Percentiles rank a stretch among this genome's conserved stretches.
phyloP scores from a whole-genome alignment of 768 basidiomycete genomes.

The Mycena maculata region DNA sequence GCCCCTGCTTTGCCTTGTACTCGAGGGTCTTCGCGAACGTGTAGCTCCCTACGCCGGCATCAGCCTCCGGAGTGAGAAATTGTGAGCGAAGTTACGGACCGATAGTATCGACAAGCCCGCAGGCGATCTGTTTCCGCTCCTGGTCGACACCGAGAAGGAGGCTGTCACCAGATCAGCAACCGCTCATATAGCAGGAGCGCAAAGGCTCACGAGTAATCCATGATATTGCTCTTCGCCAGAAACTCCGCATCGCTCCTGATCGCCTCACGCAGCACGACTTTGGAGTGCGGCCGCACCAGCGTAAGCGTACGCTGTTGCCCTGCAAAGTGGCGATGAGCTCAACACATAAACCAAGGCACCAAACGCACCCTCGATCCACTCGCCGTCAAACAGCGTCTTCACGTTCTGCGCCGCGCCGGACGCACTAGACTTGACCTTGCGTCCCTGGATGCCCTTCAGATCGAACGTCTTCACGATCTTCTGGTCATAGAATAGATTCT shows the following conservation, averaged over 20 bases:
- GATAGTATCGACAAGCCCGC: conserved; percentile 88
- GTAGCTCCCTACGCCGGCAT: conserved; percentile 71
- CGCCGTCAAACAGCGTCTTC: conserved; percentile 81
- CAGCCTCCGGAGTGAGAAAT: not conserved
- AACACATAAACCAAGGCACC: not conserved
- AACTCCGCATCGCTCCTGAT: conserved; percentile 79
- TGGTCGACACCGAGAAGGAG: conserved; percentile 81
- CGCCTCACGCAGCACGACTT: conserved; percentile 76
- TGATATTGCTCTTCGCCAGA: conserved; percentile 79
- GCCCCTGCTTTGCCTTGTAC: conserved; percentile 84
- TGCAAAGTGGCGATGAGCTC: conserved; percentile 37
- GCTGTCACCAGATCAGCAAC: conserved; percentile 43
- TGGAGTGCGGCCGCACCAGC: conserved; percentile 78
- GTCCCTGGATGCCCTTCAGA: conserved; percentile 84
- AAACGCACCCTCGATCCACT: conserved; percentile 82
- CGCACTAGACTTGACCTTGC: conserved; percentile 68
- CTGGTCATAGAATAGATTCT: conserved; percentile 82
- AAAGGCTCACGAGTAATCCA: conserved; percentile 83
- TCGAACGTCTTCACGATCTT: conserved; percentile 80
- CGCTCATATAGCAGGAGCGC: not conserved
- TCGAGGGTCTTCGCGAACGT: conserved; percentile 89
- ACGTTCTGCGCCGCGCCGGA: conserved; percentile 48
- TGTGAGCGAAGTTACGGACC: conserved; percentile 49
- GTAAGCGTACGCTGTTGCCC: conserved; percentile 75
- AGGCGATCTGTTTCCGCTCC: conserved; percentile 72